Conservation (phyloP, 345 rosid species). For the Lepidium africanum region DNA sequence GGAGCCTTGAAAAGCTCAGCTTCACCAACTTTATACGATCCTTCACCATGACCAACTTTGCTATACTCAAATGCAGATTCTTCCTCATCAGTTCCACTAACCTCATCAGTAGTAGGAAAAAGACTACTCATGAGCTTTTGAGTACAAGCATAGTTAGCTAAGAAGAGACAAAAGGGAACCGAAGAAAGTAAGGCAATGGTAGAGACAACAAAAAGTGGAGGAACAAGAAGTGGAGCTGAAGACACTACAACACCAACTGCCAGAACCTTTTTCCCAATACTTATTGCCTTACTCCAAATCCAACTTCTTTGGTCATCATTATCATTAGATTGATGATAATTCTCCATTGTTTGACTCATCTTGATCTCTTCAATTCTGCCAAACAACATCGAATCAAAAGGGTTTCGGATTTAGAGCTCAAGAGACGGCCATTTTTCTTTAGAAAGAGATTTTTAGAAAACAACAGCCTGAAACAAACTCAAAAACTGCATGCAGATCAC, state of each 20-base stretch:
- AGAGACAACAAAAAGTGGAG: constrained; percentile 51
- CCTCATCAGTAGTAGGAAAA: constrained; percentile 35
- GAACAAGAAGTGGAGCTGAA: constrained; percentile 62
- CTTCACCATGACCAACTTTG: background rate
- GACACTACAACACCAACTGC: constrained; percentile 51
- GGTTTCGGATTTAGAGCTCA: background rate
- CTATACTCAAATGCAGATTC: constrained; percentile 1
- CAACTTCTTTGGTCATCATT: constrained; percentile 31
- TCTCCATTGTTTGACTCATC: constrained; percentile 3
- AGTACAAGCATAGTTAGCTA: constrained; percentile 73
- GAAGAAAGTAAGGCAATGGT: constrained; percentile 55
- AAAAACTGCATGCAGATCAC: constrained; percentile 2
- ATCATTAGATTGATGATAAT: constrained; percentile 18
- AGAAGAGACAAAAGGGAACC: constrained; percentile 58
- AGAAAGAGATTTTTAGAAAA: background rate
- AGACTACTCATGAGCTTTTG: constrained; percentile 56
- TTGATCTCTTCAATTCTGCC: constrained; percentile 36
- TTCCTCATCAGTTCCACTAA: background rate
- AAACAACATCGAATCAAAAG: background rate
- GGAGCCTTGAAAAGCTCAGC: background rate
- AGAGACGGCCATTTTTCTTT: background rate
- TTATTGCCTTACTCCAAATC: constrained; percentile 42
- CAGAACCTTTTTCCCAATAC: constrained; percentile 56
- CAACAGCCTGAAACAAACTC: background rate
- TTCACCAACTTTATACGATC: background rate